Conservation (phyloP, 2,329 filamentous ascomycete genomes). For the Pseudocercospora musae region DNA sequence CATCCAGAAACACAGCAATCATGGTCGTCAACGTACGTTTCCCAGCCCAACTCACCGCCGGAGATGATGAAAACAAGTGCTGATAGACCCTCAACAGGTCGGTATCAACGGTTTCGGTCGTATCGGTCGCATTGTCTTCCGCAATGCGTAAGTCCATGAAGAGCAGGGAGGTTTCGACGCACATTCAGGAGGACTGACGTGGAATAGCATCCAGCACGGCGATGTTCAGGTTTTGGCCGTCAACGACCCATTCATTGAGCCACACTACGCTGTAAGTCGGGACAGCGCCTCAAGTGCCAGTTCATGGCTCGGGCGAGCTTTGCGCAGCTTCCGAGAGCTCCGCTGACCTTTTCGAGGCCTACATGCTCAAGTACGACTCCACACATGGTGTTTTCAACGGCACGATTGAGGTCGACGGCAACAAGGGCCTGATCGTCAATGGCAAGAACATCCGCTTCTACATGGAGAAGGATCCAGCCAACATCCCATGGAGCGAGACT, state of each 20-base stretch:
- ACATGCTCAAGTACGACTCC: conserved; percentile 99
- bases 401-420: conserved; percentile 69
- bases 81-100: conserved; percentile 54
- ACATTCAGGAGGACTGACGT: conserved; percentile 13
- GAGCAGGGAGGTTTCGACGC: conserved; percentile 5
- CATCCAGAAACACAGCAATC: conserved; percentile 20
- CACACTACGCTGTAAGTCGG: conserved; percentile 86
- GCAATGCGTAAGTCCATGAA: conserved; percentile 70
- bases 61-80: conserved; percentile 14
- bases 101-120: conserved; percentile 99
- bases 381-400: conserved; percentile 97
- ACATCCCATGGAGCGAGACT: conserved; percentile 85
- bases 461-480: conserved; percentile 82
- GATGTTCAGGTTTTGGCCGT: conserved; percentile 92
- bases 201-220: conserved; percentile 68
- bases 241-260: conserved; percentile 99
- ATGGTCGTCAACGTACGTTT: conserved; percentile 48
- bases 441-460: conserved; percentile 96
- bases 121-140: conserved; percentile 98
- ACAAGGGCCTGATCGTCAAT: conserved; percentile 78
- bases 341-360: conserved; percentile 59
- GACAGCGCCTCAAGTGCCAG: no score
- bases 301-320: background rate
- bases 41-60: conserved; percentile 8
- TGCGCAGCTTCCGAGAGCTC: conserved; percentile 3